A percentile compares a stretch with the other conserved stretches of the same genome.
phyloP scores from a whole-genome alignment of 352 stramenopile genomes.

The Phytophthora vignae region DNA sequence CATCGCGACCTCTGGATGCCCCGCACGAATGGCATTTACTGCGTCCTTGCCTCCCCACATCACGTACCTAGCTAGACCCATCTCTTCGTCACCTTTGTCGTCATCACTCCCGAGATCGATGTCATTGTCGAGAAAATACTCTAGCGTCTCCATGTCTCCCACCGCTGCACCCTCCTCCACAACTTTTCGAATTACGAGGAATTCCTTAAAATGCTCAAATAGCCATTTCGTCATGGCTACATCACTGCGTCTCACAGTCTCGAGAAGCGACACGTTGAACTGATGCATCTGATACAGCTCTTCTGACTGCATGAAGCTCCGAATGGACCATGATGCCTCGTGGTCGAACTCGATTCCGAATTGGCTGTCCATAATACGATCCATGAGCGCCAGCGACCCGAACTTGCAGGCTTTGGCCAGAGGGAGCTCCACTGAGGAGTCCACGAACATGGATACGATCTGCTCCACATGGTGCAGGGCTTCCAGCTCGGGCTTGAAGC shows the following conservation, averaged over 20 bases:
- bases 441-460: slow-evolving; percentile 10
- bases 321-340: slow-evolving; percentile 3
- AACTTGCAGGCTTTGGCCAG: slow-evolving; percentile 8
- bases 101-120: too few species aligned
- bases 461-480: slow-evolving; percentile 14
- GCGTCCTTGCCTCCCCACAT: too few species aligned
- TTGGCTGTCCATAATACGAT: slow-evolving; percentile 14
- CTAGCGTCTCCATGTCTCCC: slow-evolving; percentile 8
- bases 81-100: too few species aligned
- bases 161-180: slow-evolving; percentile 8
- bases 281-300: slow-evolving; percentile 7
- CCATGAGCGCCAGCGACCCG: slow-evolving; percentile 4
- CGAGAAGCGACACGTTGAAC: neutral
- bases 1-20: too few species aligned
- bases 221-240: slow-evolving; percentile 11
- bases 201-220: slow-evolving; percentile 7
- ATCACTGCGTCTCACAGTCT: slow-evolving; percentile 6
- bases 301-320: neutral
- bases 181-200: neutral
- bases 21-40: too few species aligned
- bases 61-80: too few species aligned
- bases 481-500: neutral
- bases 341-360: slow-evolving; percentile 1
- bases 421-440: slow-evolving; percentile 14
- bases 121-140: too few species aligned